Base-by-base conservation (phyloP, 306 rosid species). In the Acmispon strigosus region DNA sequence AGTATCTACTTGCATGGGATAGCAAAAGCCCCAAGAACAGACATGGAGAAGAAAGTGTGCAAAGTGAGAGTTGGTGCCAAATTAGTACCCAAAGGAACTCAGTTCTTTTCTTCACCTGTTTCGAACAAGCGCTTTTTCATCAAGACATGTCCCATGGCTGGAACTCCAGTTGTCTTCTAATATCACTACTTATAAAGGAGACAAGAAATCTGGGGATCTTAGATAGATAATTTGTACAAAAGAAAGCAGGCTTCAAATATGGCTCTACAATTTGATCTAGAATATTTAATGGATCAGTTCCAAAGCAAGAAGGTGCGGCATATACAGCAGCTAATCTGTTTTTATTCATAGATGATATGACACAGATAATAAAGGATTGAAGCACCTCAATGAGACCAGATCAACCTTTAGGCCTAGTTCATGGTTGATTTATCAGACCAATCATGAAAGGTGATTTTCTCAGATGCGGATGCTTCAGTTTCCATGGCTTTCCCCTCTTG, bases 161-260 rank as follows among this genome's bases (percentile, higher is more conserved):
- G 69, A 70, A 51, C 56, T 60, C 73, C 53, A 70, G 76, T 67
- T 10, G 18, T 73, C 80, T 69, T 80, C 80, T 58, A 50, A 74
- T 48, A 62, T 69, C 27, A 37, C 66, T 52, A 61, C 63, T 57
- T 62, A 19, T 17, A 50, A 62, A 57, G 75, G 66, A 51, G 44
- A 19, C 45, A 49, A 52, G 69, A 63, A 61, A 72, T 75, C 51
- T 55, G 72, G 73, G 62, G 52, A 67, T 69, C 73, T 61, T 66
- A 18, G 73, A 24, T 48, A 62, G 63, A 16, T 69, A 68, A 63
- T 63, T 73, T 49, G n/a, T 77, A 47, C 37, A 32, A 68, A 57
- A 62, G 51, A 32, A 63, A 54, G 36, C 48, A 17, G 13, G 7
- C n/a, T 11, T 9, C 54, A 37, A 62, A 60, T 47, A 32, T 53